phyloP scores from a whole-genome alignment of 2,329 filamentous ascomycete species.

The Diaporthe caulivora region DNA sequence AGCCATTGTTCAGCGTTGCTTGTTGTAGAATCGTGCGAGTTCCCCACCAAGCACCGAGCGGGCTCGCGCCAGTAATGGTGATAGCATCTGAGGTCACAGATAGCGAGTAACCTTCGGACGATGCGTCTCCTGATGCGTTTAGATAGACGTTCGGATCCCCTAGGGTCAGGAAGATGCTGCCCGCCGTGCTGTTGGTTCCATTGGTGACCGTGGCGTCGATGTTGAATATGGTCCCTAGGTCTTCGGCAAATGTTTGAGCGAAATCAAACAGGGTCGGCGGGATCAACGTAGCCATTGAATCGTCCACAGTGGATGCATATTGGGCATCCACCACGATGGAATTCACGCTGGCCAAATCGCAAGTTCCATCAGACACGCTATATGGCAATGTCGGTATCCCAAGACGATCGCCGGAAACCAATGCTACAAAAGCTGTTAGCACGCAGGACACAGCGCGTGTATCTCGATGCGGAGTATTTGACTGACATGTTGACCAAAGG shows the following conservation, averaged over 20 bases:
- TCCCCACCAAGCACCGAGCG: constrained; percentile 70
- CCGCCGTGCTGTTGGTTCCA: constrained; percentile 37
- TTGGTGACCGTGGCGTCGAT: constrained; percentile 47
- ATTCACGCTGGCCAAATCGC: constrained; percentile 30
- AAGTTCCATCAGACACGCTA: constrained; percentile 11
- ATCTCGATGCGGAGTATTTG: too few species aligned
- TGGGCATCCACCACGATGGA: constrained; percentile 58
- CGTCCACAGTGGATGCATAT: constrained; percentile 56
- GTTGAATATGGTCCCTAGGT: constrained; percentile 48
- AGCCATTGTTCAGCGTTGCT: constrained; percentile 54
- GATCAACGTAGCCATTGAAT: constrained; percentile 62
- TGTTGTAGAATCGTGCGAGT: constrained; percentile 68
- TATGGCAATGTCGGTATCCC: constrained; percentile 37
- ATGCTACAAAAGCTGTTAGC: constrained; percentile 19
- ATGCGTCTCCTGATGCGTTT: constrained; percentile 59
- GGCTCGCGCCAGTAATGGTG: constrained; percentile 63
- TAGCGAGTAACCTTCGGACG: constrained; percentile 63
- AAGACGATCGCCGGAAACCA: constrained; percentile 31
- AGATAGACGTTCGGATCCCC: constrained; percentile 54
- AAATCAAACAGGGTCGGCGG: constrained; percentile 63
- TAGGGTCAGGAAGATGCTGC: constrained; percentile 60
- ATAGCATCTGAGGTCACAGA: constrained; percentile 55
- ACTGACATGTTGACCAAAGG: constrained; percentile 35
- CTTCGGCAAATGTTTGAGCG: constrained; percentile 57
- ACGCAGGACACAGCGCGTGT: background rate